These are phyloP conservation scores for Rhodotorula diobovata DNA, from an alignment of 768 basidiomycete species.

Conservation along the genomic window DNA sequence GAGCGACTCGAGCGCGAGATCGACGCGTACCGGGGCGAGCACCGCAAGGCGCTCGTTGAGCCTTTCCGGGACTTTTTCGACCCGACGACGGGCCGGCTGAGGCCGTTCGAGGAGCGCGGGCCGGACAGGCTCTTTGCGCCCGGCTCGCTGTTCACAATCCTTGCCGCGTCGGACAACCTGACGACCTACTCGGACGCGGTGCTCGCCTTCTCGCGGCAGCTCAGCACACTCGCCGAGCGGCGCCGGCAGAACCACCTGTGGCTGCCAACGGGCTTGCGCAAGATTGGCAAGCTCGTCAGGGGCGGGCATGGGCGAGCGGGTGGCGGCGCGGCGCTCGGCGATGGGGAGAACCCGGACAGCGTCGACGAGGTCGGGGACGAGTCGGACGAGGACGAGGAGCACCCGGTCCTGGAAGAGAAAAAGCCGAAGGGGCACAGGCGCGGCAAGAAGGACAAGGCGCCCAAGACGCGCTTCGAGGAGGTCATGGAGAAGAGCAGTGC, in stretches of 20 bases:
- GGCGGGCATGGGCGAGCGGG: constrained; percentile 4
- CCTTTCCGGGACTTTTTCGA: constrained; percentile 53
- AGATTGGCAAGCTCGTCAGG: constrained; percentile 44
- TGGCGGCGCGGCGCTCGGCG: background rate
- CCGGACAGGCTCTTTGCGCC: constrained; percentile 40
- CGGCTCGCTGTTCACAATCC: constrained; percentile 54
- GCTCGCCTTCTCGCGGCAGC: constrained; percentile 48
- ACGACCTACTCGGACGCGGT: constrained; percentile 50
- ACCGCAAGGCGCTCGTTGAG: constrained; percentile 50
- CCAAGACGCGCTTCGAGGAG: constrained; percentile 24
- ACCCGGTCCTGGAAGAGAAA: background rate
- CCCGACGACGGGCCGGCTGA: constrained; percentile 38
- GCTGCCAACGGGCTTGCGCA: constrained; percentile 54
- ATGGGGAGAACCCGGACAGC: constrained; percentile 11
- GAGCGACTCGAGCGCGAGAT: constrained; percentile 37
- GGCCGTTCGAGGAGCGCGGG: constrained; percentile 35
- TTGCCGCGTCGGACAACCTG: constrained; percentile 55
- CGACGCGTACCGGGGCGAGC: constrained; percentile 38
- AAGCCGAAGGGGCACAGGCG: background rate
- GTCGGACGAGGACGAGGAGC: background rate
- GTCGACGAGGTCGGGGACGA: constrained; percentile 8
- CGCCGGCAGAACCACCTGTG: constrained; percentile 52
- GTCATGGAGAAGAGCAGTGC: background rate
- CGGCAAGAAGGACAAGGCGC: constrained; percentile 29
- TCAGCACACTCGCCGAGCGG: constrained; percentile 50